phyloP scores from a whole-genome alignment of 306 rosid genomes.

The Adenanthera pavonina region DNA sequence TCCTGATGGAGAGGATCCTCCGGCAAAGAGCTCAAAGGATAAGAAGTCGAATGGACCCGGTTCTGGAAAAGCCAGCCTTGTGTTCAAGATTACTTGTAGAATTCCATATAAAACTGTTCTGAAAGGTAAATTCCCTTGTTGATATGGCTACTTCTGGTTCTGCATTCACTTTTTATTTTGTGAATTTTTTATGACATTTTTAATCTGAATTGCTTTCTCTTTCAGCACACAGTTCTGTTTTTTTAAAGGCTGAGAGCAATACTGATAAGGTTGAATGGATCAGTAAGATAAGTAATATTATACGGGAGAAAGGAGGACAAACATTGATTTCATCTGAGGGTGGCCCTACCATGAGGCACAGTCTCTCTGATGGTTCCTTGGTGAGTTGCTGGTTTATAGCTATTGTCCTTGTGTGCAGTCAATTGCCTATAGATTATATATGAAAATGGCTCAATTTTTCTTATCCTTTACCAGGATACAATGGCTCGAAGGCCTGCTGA shows the following conservation, averaged over 20 bases:
- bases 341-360: conserved; percentile 73
- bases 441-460: neutral
- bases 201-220: conserved; percentile 32
- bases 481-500: conserved; percentile 96
- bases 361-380: conserved; percentile 94
- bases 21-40: conserved; percentile 86
- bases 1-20: conserved; percentile 76
- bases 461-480: conserved; percentile 64
- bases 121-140: conserved; percentile 62
- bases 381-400: conserved; percentile 52
- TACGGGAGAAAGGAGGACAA: conserved; percentile 85
- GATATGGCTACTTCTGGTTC: conserved; percentile 7
- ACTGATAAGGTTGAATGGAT: conserved; percentile 89
- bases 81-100: conserved; percentile 85
- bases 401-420: conserved; percentile 4
- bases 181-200: neutral
- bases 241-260: conserved; percentile 87
- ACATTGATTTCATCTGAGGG: conserved; percentile 68
- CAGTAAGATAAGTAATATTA: conserved; percentile 76
- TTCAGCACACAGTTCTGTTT: conserved; percentile 85
- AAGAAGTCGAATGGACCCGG: conserved; percentile 86
- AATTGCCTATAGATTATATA: conserved; percentile 19
- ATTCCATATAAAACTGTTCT: conserved; percentile 93
- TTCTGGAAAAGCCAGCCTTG: conserved; percentile 74
- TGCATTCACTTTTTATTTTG: neutral